A percentile compares a stretch with the other conserved stretches of the same genome.
These are phyloP conservation scores for Gossypium rotundifolium DNA, from an alignment of 345 rosid genomes.

Conservation along the genomic window DNA sequence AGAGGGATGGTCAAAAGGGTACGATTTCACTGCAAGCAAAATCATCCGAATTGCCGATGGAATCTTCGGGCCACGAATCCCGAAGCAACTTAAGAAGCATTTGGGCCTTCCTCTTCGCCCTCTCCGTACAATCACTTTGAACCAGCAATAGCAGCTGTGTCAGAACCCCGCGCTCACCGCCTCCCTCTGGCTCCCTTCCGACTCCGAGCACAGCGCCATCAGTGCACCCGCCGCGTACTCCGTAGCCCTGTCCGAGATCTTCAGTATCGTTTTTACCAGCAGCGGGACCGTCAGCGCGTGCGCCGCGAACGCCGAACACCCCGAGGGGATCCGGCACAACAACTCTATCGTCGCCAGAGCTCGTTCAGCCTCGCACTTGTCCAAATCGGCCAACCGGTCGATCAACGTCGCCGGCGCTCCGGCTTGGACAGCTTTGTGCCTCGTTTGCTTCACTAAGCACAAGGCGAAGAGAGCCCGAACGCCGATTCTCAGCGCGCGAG, in stretches of 20 bases:
- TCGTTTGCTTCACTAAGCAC: slow-evolving; percentile 72
- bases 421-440: slow-evolving; percentile 72
- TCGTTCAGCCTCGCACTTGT: slow-evolving; percentile 77
- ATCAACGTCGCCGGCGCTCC: slow-evolving; percentile 62
- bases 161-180: slow-evolving; percentile 79
- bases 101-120: slow-evolving; percentile 98
- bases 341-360: slow-evolving; percentile 85
- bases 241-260: slow-evolving; percentile 84
- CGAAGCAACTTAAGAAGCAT: slow-evolving; percentile 70
- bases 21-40: slow-evolving; percentile 60
- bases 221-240: slow-evolving; percentile 95
- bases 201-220: slow-evolving; percentile 60
- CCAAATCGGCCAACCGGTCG: slow-evolving; percentile 72
- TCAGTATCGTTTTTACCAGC: slow-evolving; percentile 62
- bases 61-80: slow-evolving; percentile 77
- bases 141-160: slow-evolving; percentile 77
- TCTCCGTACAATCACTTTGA: slow-evolving; percentile 92
- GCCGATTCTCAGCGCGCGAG: slow-evolving; percentile 68
- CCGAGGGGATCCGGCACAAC: slow-evolving; percentile 67
- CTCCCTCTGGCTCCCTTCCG: slow-evolving; percentile 61
- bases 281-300: slow-evolving; percentile 80
- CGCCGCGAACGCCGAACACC: slow-evolving; percentile 54
- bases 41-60: slow-evolving; percentile 53
- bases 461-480: slow-evolving; percentile 74
- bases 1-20: slow-evolving; percentile 45